Evolutionary conservation across 148 eudicot species (phyloP).

Genomic region (Heliosperma pusillum): DNA sequence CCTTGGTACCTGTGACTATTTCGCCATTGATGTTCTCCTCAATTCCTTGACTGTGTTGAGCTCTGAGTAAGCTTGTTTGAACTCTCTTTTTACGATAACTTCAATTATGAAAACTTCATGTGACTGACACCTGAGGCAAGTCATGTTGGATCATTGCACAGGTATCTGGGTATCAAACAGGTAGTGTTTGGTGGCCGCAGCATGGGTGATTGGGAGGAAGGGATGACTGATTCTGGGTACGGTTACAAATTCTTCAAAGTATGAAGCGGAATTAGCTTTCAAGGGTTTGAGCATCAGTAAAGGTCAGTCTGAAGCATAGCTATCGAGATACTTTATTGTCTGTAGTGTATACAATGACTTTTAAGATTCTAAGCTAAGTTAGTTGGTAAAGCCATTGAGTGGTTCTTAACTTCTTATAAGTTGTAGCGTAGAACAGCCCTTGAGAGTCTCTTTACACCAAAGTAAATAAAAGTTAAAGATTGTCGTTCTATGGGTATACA

Average conservation of each 20-base stretch:
- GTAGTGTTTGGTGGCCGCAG: conserved; percentile 82
- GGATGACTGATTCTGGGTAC: conserved; percentile 67
- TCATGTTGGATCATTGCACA: conserved; percentile 26
- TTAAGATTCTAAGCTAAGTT: neutral
- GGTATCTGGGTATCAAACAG: conserved; percentile 86
- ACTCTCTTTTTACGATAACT: neutral
- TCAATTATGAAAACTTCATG: neutral
- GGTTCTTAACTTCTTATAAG: neutral
- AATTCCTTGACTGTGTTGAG: conserved; percentile 88
- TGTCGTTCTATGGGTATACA: no score
- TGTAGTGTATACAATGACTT: neutral
- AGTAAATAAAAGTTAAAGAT: no score
- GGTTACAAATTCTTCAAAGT: conserved; percentile 77
- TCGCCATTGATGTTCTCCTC: conserved; percentile 83
- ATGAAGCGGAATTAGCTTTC: conserved; percentile 31
- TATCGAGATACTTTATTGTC: neutral
- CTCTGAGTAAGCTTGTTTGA: conserved; percentile 65
- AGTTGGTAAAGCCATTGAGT: neutral
- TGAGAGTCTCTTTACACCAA: neutral
- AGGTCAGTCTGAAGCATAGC: neutral
- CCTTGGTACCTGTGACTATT: conserved; percentile 85
- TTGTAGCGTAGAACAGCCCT: neutral
- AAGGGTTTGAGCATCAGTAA: neutral
- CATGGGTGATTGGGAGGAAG: conserved; percentile 98
- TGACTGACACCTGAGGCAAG: neutral